Evolutionary conservation across 257 asterid genomes (phyloP), one percentile per base, ranked within the genome.

Genomic region (Primulina tabacum): DNA sequence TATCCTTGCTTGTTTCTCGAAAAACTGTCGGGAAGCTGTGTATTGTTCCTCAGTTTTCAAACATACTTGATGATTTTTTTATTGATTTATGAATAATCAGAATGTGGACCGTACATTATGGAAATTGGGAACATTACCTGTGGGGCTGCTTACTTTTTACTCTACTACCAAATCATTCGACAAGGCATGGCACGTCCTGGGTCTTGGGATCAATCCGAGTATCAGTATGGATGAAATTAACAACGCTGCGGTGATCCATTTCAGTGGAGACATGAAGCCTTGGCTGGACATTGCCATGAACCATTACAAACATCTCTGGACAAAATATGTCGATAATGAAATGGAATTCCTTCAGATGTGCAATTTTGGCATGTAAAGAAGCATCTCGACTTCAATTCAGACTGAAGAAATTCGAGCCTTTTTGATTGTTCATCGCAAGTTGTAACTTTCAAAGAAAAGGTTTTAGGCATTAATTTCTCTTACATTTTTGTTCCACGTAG

Each of bases 231-330:
- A 87, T 71, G 97, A 93, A 73, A 90, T 93, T 53, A 83, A 85
- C 63, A 90, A 86, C 69, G 97, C 97, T 71, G 99, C 99, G 1
- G 95, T 90, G 33, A 89, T 93, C 73, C 99, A 93, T 77, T 93
- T 87, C 83, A 90, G 89, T 55, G 99, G 99, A 66, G 95, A 90
- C 77, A 93, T 93, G 97, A 93, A 93, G 78, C 99, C 99, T 29
- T 93, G 99, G 99, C 89, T 93, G 77, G 99, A 93, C 79, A 93
- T 93, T 64, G 99, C 90, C 71, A 84, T 90, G 97, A 93, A 93
- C 77, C 87, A 80, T 34, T 93, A 89, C 82, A 93, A 93, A 87
- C 84, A 85, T 70, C 90, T 93, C 28, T 93, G 99, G 99, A 93
- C 94, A 11, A 93, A 90, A 79, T 90, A 93, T 72, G 87, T 93